Conservation (phyloP, 2,329 filamentous ascomycete genomes). For the Fusarium sp. region DNA sequence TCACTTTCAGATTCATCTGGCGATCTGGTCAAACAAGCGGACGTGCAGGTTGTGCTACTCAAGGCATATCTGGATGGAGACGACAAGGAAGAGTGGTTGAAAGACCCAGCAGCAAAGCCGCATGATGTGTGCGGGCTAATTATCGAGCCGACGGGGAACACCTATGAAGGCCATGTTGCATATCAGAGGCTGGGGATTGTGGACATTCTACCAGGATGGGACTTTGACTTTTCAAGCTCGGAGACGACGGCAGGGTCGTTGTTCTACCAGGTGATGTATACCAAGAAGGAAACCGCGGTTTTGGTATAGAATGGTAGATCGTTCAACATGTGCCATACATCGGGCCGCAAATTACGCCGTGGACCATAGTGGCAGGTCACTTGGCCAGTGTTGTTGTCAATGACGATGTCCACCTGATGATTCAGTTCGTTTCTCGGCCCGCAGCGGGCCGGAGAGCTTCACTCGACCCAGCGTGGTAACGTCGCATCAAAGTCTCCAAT, state of each 20-base stretch:
- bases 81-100: neutral
- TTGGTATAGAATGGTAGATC: neutral
- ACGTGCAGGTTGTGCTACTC: rapidly evolving
- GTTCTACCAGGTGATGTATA: neutral
- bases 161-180: rapidly evolving
- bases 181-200: neutral
- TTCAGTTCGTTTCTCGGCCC: neutral
- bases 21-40: neutral
- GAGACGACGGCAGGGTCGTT: neutral
- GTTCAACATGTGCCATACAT: neutral
- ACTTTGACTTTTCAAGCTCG: neutral
- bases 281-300: neutral
- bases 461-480: neutral
- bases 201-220: neutral
- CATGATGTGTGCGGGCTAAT: neutral
- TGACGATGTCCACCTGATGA: neutral
- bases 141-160: neutral
- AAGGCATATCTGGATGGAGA: neutral
- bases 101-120: neutral
- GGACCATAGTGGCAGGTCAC: neutral
- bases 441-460: neutral
- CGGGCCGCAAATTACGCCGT: neutral
- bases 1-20: neutral
- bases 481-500: neutral
- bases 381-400: neutral